These are phyloP conservation scores for Vigna unguiculata DNA, from an alignment of 306 rosid genomes.

Conservation along the genomic window DNA sequence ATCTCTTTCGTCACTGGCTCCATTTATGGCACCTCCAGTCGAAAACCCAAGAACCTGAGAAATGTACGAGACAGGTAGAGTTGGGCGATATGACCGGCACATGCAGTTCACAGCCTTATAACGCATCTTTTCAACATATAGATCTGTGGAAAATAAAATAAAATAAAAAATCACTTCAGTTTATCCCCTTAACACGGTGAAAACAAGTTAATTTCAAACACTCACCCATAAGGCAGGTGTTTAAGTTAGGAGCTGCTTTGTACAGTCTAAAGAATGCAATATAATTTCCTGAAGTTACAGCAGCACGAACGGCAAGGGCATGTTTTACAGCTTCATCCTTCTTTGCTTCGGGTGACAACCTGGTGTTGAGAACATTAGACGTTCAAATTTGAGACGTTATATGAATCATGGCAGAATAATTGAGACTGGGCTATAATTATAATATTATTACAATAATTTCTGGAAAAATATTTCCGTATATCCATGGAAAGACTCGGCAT, in stretches of 20 bases:
- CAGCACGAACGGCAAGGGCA: constrained; percentile 94
- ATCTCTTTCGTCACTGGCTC: constrained; percentile 65
- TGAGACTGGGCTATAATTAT: neutral
- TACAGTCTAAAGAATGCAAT: constrained; percentile 86
- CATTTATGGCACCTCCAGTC: constrained; percentile 44
- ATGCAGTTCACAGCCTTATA: constrained; percentile 91
- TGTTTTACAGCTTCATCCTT: constrained; percentile 85
- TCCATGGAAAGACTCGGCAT: neutral
- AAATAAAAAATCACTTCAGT: neutral
- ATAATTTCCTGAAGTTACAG: constrained; percentile 92
- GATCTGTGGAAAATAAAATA: constrained; percentile 62
- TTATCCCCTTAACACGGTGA: neutral
- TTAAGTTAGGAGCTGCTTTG: constrained; percentile 87
- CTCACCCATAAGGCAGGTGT: constrained; percentile 95
- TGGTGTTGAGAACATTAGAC: constrained; percentile 50
- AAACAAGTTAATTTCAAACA: constrained; percentile 12
- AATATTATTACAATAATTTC: neutral
- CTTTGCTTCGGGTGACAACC: constrained; percentile 79
- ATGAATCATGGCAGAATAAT: neutral
- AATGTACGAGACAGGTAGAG: constrained; percentile 76
- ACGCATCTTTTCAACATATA: constrained; percentile 92
- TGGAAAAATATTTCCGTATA: constrained; percentile 15
- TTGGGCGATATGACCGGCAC: constrained; percentile 95
- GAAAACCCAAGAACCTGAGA: constrained; percentile 88
- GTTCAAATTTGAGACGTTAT: constrained; percentile 10